Base-by-base conservation (phyloP, 306 rosid species). In the Prunus padus region DNA sequence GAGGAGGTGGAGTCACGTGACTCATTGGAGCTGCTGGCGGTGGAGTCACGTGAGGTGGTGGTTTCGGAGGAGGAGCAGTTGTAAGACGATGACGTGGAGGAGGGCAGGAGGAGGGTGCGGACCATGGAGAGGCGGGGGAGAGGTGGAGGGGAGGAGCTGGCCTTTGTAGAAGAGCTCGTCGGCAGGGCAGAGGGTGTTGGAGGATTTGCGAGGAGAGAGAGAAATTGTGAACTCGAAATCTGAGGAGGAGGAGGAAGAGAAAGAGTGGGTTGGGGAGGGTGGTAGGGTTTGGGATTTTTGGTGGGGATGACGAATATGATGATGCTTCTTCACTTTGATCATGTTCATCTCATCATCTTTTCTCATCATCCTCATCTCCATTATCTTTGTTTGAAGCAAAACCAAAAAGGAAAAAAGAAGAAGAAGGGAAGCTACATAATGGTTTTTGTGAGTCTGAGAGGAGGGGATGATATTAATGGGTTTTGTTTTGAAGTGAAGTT, bases 141-240 rank as follows among this genome's bases (percentile, higher is more conserved):
- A 87, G 91, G 75, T 89, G 91, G 55, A 95, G 97, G 2, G 98
- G 3, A 95, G 71, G 55, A 92, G 90, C 74, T 92, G 96, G 45
- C 97, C 97, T 51, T 89, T 90, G 89, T 89, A 92, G 93, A 95
- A 95, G 65, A 95, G 97, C 55, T 95, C 96, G 80, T 95, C 98
- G 18, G 98, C 98, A 0, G 93, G 93, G 64, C 97, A 95, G 25
- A 84, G 89, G 0, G 84, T n/a, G 62, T 82, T 67, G 80, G 93
- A 83, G 30, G 95, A 88, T 69, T 90, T 92, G 18, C 90, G 85
- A 0, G 97, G 97, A 0, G 97, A 90, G 69, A 89, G 62, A 4
- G 96, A 88, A 82, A 95, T 79, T 0, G 97, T 88, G 90, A 95
- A 95, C 70, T 92, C 98, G 73, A 95, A 95, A 3, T 92, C 93